A percentile compares a stretch with the other conserved stretches of the same genome.
Conservation (phyloP, 2,329 filamentous ascomycete species). For the Colletotrichum sp. region DNA sequence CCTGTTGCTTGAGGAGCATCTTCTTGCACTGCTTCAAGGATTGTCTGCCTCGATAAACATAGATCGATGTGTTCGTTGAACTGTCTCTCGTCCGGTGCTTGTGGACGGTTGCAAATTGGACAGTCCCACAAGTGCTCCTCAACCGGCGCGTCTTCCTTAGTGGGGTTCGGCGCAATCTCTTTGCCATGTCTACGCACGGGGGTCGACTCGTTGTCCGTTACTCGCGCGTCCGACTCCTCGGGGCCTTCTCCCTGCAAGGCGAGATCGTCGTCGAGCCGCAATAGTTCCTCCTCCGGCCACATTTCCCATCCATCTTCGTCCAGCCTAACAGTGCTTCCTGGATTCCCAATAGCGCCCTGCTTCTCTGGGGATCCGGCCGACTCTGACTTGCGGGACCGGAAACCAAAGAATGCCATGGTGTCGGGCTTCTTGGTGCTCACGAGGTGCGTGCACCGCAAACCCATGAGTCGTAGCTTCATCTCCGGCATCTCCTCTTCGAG, state of each 20-base stretch:
- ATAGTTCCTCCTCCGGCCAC: constrained; percentile 70
- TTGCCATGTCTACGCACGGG: constrained; percentile 50
- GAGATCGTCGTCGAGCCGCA: constrained; percentile 23
- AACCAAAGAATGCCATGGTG: constrained; percentile 80
- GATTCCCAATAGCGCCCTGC: constrained; percentile 30
- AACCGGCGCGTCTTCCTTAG: constrained; percentile 30
- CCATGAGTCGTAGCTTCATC: constrained; percentile 85
- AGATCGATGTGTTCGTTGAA: constrained; percentile 95
- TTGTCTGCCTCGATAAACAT: constrained; percentile 85
- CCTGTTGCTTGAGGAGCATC: constrained; percentile 32
- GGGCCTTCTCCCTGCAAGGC: background rate
- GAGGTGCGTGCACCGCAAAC: constrained; percentile 85
- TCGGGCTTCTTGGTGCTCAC: constrained; percentile 84
- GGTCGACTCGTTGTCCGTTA: constrained; percentile 54
- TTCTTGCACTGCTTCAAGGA: constrained; percentile 79
- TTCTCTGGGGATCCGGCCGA: constrained; percentile 22
- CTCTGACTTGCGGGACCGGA: constrained; percentile 41
- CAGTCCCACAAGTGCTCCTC: constrained; percentile 76
- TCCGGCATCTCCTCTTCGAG: constrained; percentile 82
- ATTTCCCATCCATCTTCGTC: constrained; percentile 66
- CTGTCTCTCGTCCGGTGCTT: constrained; percentile 72
- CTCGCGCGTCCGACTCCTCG: constrained; percentile 64
- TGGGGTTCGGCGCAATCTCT: constrained; percentile 55
- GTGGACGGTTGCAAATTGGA: constrained; percentile 83
- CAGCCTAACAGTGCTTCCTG: constrained; percentile 34